Conservation (phyloP, 768 basidiomycete genomes). For the Mycena epipterygia region DNA sequence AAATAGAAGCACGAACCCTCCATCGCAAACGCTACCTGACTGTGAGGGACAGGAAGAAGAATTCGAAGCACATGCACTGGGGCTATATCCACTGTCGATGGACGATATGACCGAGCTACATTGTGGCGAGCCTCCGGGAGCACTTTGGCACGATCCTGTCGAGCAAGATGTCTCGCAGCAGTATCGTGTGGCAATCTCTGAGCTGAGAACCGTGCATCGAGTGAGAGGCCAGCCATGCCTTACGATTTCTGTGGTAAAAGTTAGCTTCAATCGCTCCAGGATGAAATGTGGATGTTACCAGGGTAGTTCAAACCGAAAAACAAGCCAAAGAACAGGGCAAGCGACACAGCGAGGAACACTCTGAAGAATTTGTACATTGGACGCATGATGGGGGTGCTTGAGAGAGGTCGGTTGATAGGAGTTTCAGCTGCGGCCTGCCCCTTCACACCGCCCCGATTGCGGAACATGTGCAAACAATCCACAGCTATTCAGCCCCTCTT, state of each 20-base stretch:
- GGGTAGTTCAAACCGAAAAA: constrained; percentile 37
- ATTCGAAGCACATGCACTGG: constrained; percentile 26
- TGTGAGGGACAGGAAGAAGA: constrained; percentile 26
- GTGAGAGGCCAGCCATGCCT: constrained; percentile 38
- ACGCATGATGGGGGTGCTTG: too few relatives aligned
- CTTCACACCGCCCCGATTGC: too few relatives aligned
- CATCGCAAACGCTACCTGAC: constrained; percentile 29
- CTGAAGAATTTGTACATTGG: too few relatives aligned
- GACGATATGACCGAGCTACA: constrained; percentile 30
- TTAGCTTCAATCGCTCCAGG: not conserved
- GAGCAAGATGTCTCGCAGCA: constrained; percentile 36
- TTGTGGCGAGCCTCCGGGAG: constrained; percentile 20
- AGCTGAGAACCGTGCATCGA: constrained; percentile 32
- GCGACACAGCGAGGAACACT: constrained; percentile 15
- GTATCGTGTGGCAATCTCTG: constrained; percentile 28
- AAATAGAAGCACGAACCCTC: constrained; percentile 27
- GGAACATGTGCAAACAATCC: too few relatives aligned
- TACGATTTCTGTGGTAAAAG: constrained; percentile 32
- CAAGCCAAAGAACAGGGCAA: constrained; percentile 37
- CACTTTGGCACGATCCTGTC: constrained; percentile 15
- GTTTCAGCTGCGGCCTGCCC: too few relatives aligned
- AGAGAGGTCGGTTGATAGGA: too few relatives aligned
- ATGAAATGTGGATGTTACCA: constrained; percentile 10
- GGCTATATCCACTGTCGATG: constrained; percentile 27
- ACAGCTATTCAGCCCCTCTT: too few relatives aligned